Conservation (phyloP, 768 basidiomycete species). For the Boletus sp. region DNA sequence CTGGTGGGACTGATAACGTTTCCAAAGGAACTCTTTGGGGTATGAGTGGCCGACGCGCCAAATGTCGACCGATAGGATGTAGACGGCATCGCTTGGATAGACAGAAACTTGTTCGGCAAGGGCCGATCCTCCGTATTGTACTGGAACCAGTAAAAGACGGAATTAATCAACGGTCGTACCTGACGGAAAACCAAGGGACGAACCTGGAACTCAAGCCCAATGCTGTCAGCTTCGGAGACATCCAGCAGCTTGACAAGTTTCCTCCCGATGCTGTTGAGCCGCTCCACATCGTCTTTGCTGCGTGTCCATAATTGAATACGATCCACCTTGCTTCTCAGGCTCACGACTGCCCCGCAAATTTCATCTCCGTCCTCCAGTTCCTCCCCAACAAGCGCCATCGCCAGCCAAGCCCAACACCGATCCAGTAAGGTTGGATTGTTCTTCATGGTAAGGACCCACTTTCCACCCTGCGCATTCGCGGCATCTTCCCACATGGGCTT, state of each 20-base stretch:
- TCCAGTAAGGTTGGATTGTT: slow-evolving; percentile 76
- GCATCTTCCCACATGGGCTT: slow-evolving; percentile 98
- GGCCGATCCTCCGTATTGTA: slow-evolving; percentile 89
- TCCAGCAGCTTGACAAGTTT: slow-evolving; percentile 80
- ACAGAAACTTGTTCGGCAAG: slow-evolving; percentile 74
- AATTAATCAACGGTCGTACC: not conserved
- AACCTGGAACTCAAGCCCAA: slow-evolving; percentile 91
- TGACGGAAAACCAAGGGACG: slow-evolving; percentile 15
- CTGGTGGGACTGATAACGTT: slow-evolving; percentile 20
- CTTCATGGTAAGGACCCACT: slow-evolving; percentile 95
- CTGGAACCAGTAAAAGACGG: slow-evolving; percentile 32
- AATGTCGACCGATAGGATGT: slow-evolving; percentile 69
- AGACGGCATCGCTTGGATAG: slow-evolving; percentile 67
- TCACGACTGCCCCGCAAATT: slow-evolving; percentile 86
- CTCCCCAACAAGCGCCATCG: slow-evolving; percentile 79
- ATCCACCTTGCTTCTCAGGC: slow-evolving; percentile 80
- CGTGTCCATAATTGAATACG: slow-evolving; percentile 91
- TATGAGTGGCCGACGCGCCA: slow-evolving; percentile 33
- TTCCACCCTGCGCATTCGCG: slow-evolving; percentile 88
- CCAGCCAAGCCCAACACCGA: slow-evolving; percentile 85
- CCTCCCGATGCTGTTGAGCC: slow-evolving; percentile 80
- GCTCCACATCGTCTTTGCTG: slow-evolving; percentile 80
- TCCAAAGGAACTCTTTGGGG: slow-evolving; percentile 21
- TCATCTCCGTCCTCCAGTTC: slow-evolving; percentile 66
- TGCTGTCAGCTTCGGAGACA: slow-evolving; percentile 76